These are phyloP conservation scores for Melampsora americana DNA, from an alignment of 1,284 basidiomycete genomes.

Conservation along the genomic window DNA sequence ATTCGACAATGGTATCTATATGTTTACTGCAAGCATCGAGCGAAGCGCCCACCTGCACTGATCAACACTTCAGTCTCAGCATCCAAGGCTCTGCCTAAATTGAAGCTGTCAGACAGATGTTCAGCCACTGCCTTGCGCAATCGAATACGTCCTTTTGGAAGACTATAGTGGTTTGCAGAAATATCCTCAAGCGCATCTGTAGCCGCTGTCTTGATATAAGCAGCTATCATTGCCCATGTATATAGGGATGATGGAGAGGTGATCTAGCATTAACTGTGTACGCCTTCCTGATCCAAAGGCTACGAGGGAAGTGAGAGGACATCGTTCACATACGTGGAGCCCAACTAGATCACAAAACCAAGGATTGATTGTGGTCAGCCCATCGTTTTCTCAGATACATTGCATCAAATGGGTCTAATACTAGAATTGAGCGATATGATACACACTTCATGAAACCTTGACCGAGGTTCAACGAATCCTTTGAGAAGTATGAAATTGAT, in stretches of 20 bases:
- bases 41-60: slow-evolving; percentile 73
- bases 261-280: no score
- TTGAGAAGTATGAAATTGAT: background rate
- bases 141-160: slow-evolving; percentile 79
- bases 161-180: slow-evolving; percentile 73
- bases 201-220: slow-evolving; percentile 76
- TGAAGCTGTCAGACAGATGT: slow-evolving; percentile 62
- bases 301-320: background rate
- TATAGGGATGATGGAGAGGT: background rate
- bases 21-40: background rate
- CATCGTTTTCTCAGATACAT: background rate
- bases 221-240: slow-evolving; percentile 28
- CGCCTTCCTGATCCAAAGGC: no score
- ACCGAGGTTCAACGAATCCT: slow-evolving; percentile 52
- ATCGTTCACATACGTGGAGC: slow-evolving; percentile 17
- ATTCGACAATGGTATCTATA: no score
- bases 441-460: slow-evolving; percentile 57
- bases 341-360: slow-evolving; percentile 14
- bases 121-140: slow-evolving; percentile 78
- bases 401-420: background rate
- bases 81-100: slow-evolving; percentile 72
- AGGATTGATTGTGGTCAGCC: background rate
- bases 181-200: slow-evolving; percentile 67
- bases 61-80: slow-evolving; percentile 85
- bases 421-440: slow-evolving; percentile 60